These are phyloP conservation scores for Saccharomycopsis sp. DNA, from an alignment of 805 yeast genomes.

Conservation along the genomic window DNA sequence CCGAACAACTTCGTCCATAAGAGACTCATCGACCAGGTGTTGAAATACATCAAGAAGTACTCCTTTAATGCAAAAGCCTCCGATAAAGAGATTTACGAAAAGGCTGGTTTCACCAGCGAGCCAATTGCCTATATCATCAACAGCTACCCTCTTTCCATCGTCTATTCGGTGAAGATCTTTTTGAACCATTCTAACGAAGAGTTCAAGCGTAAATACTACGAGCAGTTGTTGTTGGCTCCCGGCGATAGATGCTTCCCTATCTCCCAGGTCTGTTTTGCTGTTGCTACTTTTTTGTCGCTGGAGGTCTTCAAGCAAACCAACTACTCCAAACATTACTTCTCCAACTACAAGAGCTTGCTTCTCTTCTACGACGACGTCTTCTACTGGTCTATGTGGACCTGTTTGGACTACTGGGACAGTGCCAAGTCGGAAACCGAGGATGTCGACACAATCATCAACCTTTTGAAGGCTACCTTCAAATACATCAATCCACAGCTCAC, in stretches of 20 bases:
- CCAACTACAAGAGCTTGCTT: neutral
- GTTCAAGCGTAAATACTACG: conserved; percentile 55
- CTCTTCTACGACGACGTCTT: conserved; percentile 4
- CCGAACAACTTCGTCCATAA: conserved; percentile 4
- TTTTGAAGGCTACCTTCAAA: conserved; percentile 35
- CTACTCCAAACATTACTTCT: conserved; percentile 9
- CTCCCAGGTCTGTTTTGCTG: conserved; percentile 30
- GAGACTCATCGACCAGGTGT: conserved; percentile 10
- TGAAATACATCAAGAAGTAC: conserved; percentile 6
- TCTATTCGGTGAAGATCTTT: conserved; percentile 49
- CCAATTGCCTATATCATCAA: conserved; percentile 38
- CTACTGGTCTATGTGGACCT: conserved; percentile 35
- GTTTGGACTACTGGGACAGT: conserved; percentile 52
- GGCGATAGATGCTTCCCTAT: conserved; percentile 46
- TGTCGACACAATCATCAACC: conserved; percentile 41
- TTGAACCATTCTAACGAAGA: conserved; percentile 50
- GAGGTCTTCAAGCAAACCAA: conserved; percentile 22
- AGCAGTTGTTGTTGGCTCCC: conserved; percentile 52
- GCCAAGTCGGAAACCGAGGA: conserved; percentile 51
- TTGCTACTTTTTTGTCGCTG: conserved; percentile 27
- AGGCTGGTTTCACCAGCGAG: conserved; percentile 41
- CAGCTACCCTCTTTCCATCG: conserved; percentile 42
- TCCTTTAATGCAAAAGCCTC: conserved; percentile 1
- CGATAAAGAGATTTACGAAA: conserved; percentile 26
- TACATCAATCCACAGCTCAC: conserved; percentile 26